A percentile compares a stretch with the other conserved stretches of the same genome.
Evolutionary conservation across 805 yeast species (phyloP).

Genomic region (Blastobotrys robertii): DNA sequence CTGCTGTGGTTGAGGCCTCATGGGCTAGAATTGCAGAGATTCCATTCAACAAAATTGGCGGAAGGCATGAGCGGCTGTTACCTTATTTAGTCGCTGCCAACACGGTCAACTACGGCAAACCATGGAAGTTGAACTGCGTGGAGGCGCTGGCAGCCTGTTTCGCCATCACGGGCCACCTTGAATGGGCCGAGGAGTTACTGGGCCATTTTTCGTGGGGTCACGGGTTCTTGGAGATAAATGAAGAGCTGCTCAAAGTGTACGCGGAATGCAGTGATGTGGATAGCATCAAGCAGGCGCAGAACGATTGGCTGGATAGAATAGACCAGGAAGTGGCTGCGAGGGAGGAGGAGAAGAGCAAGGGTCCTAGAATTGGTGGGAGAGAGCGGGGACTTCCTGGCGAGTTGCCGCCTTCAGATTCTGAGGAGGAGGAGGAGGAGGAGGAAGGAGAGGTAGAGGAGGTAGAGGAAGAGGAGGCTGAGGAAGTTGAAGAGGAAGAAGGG

Average conservation of each 20-base stretch:
- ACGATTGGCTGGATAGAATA: constrained; percentile 57
- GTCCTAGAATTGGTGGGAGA: constrained; percentile 71
- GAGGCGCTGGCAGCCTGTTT: constrained; percentile 97
- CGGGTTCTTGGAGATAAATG: constrained; percentile 74
- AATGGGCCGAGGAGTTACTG: constrained; percentile 76
- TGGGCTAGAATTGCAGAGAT: constrained; percentile 98
- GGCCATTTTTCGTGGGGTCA: constrained; percentile 88
- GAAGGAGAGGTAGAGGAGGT: constrained; percentile 2
- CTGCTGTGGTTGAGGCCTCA: constrained; percentile 97
- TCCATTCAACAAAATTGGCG: constrained; percentile 91
- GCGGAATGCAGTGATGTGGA: constrained; percentile 73
- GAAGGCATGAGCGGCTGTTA: constrained; percentile 70
- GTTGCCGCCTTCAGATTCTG: constrained; percentile 21
- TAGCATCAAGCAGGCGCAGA: constrained; percentile 63
- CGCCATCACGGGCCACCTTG: constrained; percentile 83
- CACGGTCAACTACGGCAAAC: constrained; percentile 93
- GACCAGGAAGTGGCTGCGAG: constrained; percentile 32
- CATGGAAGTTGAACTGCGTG: constrained; percentile 93
- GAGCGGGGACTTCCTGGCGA: constrained; percentile 37
- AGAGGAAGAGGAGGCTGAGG: constrained; percentile 11
- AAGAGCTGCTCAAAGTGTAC: constrained; percentile 65
- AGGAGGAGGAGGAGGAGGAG: constrained; percentile 11
- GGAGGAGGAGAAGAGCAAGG: constrained; percentile 30
- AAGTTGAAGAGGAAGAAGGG: constrained; percentile 9
- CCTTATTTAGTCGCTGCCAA: constrained; percentile 95